Conservation (phyloP, 805 yeast species). For the Lipomyces yamanashiensis region DNA sequence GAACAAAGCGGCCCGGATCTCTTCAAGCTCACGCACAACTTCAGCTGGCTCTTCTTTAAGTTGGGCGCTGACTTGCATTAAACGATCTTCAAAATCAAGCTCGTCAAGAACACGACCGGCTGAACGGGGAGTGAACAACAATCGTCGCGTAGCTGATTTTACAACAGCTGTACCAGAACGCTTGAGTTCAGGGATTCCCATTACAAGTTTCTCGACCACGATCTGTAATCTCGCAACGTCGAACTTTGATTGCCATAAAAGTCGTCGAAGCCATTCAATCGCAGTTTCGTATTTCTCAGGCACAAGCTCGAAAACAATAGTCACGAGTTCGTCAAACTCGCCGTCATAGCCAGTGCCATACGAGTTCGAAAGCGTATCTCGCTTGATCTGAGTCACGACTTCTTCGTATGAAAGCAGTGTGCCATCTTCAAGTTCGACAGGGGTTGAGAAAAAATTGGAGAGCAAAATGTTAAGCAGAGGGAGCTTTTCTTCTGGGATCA, state of each 20-base stretch:
- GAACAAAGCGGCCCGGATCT: conserved; percentile 62
- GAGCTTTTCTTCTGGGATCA: conserved; percentile 56
- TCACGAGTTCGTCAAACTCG: conserved; percentile 67
- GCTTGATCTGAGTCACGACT: conserved; percentile 73
- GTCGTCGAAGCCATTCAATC: conserved; percentile 73
- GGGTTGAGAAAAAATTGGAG: conserved; percentile 71
- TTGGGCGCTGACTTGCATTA: conserved; percentile 53
- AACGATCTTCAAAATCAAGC: conserved; percentile 63
- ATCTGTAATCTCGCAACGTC: conserved; percentile 74
- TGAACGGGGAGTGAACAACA: conserved; percentile 62
- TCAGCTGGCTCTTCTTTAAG: conserved; percentile 54
- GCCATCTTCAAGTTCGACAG: conserved; percentile 69
- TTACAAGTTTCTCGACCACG: conserved; percentile 63
- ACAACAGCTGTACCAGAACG: conserved; percentile 69
- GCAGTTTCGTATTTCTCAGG: conserved; percentile 66
- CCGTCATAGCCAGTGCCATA: conserved; percentile 63
- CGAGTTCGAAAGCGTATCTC: conserved; percentile 65
- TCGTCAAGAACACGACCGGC: conserved; percentile 68
- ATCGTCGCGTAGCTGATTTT: conserved; percentile 61
- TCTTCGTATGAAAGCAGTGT: conserved; percentile 65
- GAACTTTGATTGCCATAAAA: conserved; percentile 68
- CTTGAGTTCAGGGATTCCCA: conserved; percentile 64
- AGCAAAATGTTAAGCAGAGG: conserved; percentile 67
- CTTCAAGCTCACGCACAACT: conserved; percentile 52
- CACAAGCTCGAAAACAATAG: conserved; percentile 65